Conservation (phyloP, 768 basidiomycete species). For the Amanita pallidorosea region DNA sequence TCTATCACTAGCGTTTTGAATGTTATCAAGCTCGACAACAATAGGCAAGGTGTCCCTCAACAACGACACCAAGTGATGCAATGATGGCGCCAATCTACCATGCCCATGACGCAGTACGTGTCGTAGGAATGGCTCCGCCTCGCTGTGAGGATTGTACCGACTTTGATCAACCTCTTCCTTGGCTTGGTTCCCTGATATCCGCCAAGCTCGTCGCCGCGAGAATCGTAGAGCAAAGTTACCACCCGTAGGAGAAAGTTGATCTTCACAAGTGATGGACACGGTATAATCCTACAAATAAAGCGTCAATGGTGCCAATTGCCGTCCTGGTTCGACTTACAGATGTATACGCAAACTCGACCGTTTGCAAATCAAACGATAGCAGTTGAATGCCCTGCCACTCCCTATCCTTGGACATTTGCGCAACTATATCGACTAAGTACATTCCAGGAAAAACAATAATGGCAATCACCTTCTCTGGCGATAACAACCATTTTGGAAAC, state of each 20-base stretch:
- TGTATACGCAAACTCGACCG: constrained; percentile 83
- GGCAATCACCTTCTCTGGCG: constrained; percentile 65
- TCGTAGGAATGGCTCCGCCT: constrained; percentile 67
- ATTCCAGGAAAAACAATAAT: constrained; percentile 1
- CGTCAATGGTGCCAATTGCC: not conserved
- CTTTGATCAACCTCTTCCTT: constrained; percentile 12
- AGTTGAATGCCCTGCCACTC: constrained; percentile 71
- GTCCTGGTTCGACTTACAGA: constrained; percentile 24
- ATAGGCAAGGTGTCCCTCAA: constrained; percentile 73
- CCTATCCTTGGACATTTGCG: constrained; percentile 67
- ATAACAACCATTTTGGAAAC: constrained; percentile 93
- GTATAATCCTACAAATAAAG: constrained; percentile 47
- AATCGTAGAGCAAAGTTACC: constrained; percentile 70
- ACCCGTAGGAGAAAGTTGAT: constrained; percentile 57
- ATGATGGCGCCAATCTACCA: constrained; percentile 51
- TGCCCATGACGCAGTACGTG: constrained; percentile 56
- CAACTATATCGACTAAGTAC: constrained; percentile 36
- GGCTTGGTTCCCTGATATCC: constrained; percentile 12
- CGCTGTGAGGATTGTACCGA: constrained; percentile 64
- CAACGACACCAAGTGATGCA: constrained; percentile 56
- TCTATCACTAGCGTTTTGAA: constrained; percentile 25
- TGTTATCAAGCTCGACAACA: constrained; percentile 57
- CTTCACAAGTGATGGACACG: constrained; percentile 68
- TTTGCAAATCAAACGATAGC: constrained; percentile 84
- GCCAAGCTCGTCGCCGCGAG: constrained; percentile 32